Evolutionary conservation across 495 filamentous ascomycete genomes (phyloP).

Genomic region (Annulohypoxylon maeteangense): DNA sequence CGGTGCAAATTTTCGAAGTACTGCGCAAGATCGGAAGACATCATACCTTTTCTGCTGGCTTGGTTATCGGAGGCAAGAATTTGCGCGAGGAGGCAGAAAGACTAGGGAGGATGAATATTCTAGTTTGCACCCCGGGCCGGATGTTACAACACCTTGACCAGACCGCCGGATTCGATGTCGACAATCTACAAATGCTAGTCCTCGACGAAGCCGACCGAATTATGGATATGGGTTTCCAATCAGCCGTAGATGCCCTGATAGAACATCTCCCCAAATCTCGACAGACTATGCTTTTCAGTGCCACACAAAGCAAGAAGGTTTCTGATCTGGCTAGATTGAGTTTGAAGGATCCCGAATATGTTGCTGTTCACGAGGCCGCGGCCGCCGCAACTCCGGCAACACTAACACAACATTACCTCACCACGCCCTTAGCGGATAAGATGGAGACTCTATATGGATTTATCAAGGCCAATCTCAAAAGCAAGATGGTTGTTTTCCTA

Average conservation of each 20-base stretch:
- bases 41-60: constrained; percentile 89
- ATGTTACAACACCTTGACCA: constrained; percentile 97
- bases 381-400: constrained; percentile 81
- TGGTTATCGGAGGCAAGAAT: constrained; percentile 96
- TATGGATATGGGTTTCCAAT: constrained; percentile 97
- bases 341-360: constrained; percentile 90
- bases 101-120: constrained; percentile 93
- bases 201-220: constrained; percentile 97
- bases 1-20: constrained; percentile 97
- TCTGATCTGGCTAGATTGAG: constrained; percentile 90
- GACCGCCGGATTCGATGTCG: constrained; percentile 88
- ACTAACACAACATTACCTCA: constrained; percentile 90
- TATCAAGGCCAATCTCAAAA: constrained; percentile 84
- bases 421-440: constrained; percentile 86
- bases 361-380: constrained; percentile 89
- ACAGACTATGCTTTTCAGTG: constrained; percentile 95
- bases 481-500: constrained; percentile 93
- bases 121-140: constrained; percentile 94
- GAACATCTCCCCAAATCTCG: constrained; percentile 87
- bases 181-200: constrained; percentile 91
- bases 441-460: constrained; percentile 93
- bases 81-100: constrained; percentile 88
- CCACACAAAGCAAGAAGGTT: constrained; percentile 94
- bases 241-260: constrained; percentile 89
- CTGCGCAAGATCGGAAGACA: constrained; percentile 88